Base-by-base conservation (phyloP, 176 grass and related monocot genomes). In the Typha latifolia region DNA sequence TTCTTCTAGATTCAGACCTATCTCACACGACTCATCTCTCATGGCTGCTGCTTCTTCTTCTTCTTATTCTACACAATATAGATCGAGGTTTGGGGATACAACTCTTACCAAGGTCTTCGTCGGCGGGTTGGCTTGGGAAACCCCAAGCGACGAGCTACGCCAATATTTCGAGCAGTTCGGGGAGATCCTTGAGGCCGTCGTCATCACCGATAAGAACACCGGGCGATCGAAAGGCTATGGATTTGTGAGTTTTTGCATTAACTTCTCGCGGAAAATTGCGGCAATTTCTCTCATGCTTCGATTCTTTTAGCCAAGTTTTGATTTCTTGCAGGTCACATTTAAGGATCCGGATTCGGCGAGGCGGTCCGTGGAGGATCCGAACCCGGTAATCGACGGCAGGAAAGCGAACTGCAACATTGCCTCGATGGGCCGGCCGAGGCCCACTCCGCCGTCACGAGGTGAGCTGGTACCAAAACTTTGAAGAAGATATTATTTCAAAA, bases 331-430 rank as follows among this genome's bases (percentile, higher is more conserved):
- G 94, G 94, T 99, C 68, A 99, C 86, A 69, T 99, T 93, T 75
- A 72, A 86, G 37, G 83, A 99, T 12, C 27, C 89, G 34, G 86
- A 93, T 21, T 53, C 94, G 12, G 94, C 94, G 53, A 69, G 68
- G 63, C 81, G 74, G 70, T 73, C 94, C 26, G 94, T 99, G 81
- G 83, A 66, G 73, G 71, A 93, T 19, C 89, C 83, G 22, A 99
- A 99, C 76, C 94, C 89, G 52, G 63, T 90, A 77, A 99, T 99
- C 69, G 86, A 83, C 72, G 83, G 89, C 31, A 79, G 94, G 70
- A 89, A 86, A 37, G 94, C 94, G 66, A 99, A 99, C 81, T 99
- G 94, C 80, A 99, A 99, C 89, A 99, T 99, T 86, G 94, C 94
- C 14, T 80, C 94, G 21, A 37, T 78, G 75, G 85, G 85, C 14